phyloP scores from a whole-genome alignment of 2,329 filamentous ascomycete species.

The Fusarium udum region DNA sequence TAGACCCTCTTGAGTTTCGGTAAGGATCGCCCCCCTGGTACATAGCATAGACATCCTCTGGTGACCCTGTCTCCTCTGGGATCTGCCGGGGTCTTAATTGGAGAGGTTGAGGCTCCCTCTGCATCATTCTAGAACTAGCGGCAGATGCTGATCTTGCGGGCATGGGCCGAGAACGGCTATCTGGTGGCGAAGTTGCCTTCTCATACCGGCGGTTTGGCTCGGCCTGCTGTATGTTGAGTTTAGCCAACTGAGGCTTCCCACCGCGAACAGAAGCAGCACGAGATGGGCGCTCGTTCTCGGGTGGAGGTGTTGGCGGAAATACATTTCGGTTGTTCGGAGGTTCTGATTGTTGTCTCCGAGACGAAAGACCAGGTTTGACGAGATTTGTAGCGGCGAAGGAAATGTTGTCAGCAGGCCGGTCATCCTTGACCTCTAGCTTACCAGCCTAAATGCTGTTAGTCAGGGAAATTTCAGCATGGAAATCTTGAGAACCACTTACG shows the following conservation, averaged over 20 bases:
- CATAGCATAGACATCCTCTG: conserved; percentile 76
- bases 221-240: conserved; percentile 67
- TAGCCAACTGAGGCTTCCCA: conserved; percentile 68
- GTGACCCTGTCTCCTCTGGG: conserved; percentile 66
- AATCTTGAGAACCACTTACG: conserved; percentile 52
- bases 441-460: conserved; percentile 53
- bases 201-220: conserved; percentile 64
- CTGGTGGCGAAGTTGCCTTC: conserved; percentile 60
- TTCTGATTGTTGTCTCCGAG: conserved; percentile 85
- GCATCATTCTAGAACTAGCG: conserved; percentile 55
- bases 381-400: conserved; percentile 94
- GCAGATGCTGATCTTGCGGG: conserved; percentile 57
- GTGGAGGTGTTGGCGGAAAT: conserved; percentile 98
- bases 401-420: conserved; percentile 82
- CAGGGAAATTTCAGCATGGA: background rate
- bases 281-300: conserved; percentile 79
- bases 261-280: conserved; percentile 70
- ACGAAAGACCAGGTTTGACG: conserved; percentile 84
- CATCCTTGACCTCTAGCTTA: conserved; percentile 72
- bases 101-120: conserved; percentile 48
- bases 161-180: conserved; percentile 45
- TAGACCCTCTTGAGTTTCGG: conserved; percentile 45
- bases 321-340: conserved; percentile 81
- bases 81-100: conserved; percentile 47
- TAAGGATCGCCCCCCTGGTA: conserved; percentile 57